Evolutionary conservation across 306 rosid species (phyloP), one percentile per base, ranked within the genome.

Genomic region (Castanopsis chinensis): DNA sequence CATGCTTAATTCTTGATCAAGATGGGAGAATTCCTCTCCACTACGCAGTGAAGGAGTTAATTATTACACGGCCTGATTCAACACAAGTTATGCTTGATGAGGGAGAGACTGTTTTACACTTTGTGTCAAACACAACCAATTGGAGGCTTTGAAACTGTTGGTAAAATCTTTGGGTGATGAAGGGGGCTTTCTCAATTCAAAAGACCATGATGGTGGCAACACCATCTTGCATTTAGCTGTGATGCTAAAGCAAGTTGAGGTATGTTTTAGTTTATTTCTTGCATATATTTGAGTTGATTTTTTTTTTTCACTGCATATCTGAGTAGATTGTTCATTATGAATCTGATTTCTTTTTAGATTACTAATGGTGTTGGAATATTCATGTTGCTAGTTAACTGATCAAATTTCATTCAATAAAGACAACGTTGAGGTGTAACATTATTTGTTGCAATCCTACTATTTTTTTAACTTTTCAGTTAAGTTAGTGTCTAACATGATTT

Each of bases 221-320:
- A 41, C 65, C 25, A 72, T 60, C 8, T 73, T 79, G 55, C 72
- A 71, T 20, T 49, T 59, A 28, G 72, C 77, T 19, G 58, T 60
- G 63, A 71, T 57, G 75, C 81, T 21, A 7, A 78, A 51, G 71
- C 71, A 78, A 23, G 19, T 5, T 25, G 49, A 78, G 63, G 76
- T 78, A 12, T 2, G 49, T 28, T 28, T 2, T 1, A 28, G 2
- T 35, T 35, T 35, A 35, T 35, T 6, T 35, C 41, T 6, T 35
- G 41, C 37, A 33, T 33, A 33, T 33, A 5, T 33, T 33, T 33
- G 32, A 35, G 43, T 35, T 1, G 43, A 35, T 6, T 0, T 35
- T 35, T 35, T 35, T 35, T 35, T 35, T 35, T 30, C 43, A 35
- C 2, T 35, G 43, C 43, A 35, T 35, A 35, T 35, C 43, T 35